Conservation (phyloP, 768 basidiomycete species). For the Kwoniella sp. region DNA sequence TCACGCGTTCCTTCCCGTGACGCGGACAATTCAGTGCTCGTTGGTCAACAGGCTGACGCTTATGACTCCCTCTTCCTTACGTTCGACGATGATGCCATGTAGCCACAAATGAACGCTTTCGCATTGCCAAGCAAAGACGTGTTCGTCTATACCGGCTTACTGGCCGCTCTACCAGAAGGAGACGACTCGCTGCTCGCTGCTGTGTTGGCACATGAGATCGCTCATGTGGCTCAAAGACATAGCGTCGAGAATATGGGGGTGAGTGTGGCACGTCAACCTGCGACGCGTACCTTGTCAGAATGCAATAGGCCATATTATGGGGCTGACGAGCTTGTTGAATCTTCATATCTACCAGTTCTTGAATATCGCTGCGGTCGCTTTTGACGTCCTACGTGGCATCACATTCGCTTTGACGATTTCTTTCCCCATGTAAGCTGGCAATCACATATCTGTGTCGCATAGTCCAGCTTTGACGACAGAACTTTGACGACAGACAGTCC, state of each 20-base stretch:
- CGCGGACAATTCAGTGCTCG: no score
- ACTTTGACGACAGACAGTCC: no score
- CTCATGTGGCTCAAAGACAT: slow-evolving; percentile 58
- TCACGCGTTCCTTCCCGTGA: no score
- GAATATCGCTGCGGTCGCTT: slow-evolving; percentile 58
- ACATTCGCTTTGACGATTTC: slow-evolving; percentile 59
- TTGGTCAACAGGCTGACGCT: slow-evolving; percentile 13
- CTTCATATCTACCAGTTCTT: no score
- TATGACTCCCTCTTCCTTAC: background rate
- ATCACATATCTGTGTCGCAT: background rate
- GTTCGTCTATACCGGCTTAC: slow-evolving; percentile 59
- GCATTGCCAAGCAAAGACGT: slow-evolving; percentile 59
- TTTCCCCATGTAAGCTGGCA: slow-evolving; percentile 57
- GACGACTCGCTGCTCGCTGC: slow-evolving; percentile 59
- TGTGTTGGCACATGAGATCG: slow-evolving; percentile 59
- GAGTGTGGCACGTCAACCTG: no score
- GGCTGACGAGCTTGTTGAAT: no score
- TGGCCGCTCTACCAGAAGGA: slow-evolving; percentile 55
- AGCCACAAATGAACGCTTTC: slow-evolving; percentile 59
- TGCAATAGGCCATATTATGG: no score
- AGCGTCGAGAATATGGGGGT: slow-evolving; percentile 60
- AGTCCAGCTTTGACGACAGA: background rate
- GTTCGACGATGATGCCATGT: no score
- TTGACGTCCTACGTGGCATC: slow-evolving; percentile 59
- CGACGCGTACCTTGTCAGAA: background rate